Conservation (phyloP, 2,329 filamentous ascomycete species). For the Bretziella fagacearum region DNA sequence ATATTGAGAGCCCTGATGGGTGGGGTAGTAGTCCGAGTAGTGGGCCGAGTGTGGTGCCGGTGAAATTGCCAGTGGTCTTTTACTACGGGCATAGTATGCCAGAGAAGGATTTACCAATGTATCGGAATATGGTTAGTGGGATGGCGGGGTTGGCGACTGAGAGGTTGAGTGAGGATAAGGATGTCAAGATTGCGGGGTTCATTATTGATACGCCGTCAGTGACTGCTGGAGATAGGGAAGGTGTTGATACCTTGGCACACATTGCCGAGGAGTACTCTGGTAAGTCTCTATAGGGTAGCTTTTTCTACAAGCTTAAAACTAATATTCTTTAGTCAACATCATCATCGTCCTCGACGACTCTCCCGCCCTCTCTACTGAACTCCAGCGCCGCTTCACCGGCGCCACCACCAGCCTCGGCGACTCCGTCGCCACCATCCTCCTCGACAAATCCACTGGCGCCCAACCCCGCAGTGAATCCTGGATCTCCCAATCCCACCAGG, state of each 20-base stretch:
- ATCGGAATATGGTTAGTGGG: constrained; percentile 55
- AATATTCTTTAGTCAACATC: constrained; percentile 43
- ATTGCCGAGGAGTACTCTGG: constrained; percentile 43
- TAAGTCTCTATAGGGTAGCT: constrained; percentile 17
- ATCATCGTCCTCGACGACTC: constrained; percentile 71
- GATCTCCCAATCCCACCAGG: constrained; percentile 56
- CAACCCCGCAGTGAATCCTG: constrained; percentile 58
- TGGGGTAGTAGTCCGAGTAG: constrained; percentile 86
- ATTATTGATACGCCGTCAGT: constrained; percentile 71
- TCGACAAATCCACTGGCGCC: constrained; percentile 75
- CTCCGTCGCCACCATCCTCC: constrained; percentile 53
- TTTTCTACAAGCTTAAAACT: not conserved
- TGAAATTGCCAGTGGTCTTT: constrained; percentile 84
- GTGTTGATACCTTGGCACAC: constrained; percentile 65
- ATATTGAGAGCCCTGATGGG: constrained; percentile 60
- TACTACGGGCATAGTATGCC: constrained; percentile 63
- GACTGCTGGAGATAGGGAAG: constrained; percentile 45
- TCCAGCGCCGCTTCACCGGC: constrained; percentile 49
- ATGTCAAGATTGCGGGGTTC: constrained; percentile 56
- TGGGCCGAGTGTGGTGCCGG: constrained; percentile 71
- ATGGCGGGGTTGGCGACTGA: constrained; percentile 65
- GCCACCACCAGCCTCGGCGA: constrained; percentile 44
- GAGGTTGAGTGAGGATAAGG: constrained; percentile 57
- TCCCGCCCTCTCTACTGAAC: constrained; percentile 49
- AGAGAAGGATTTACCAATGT: constrained; percentile 56